Conservation (phyloP, 495 filamentous ascomycete species). For the Chaetomium cochliodes region DNA sequence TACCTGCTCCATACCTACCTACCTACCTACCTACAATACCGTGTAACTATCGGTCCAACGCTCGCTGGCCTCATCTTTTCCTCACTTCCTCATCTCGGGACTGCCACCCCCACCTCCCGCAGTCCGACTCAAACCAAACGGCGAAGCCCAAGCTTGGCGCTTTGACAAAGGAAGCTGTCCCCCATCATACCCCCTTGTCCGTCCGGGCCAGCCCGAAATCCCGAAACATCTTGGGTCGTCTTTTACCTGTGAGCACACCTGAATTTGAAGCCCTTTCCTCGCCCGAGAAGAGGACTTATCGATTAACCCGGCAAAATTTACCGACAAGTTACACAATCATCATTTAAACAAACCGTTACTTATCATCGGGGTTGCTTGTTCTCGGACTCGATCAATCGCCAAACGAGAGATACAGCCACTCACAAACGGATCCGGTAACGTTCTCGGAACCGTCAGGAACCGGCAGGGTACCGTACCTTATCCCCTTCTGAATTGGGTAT, state of each 20-base stretch:
- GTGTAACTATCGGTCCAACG: background rate
- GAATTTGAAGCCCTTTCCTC: background rate
- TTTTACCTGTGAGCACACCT: conserved; percentile 1
- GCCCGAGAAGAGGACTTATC: background rate
- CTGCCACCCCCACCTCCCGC: background rate
- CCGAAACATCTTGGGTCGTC: background rate
- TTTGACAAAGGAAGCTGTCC: background rate
- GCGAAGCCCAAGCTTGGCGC: background rate
- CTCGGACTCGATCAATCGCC: background rate
- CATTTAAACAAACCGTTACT: too few relatives aligned
- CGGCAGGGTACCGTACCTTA: conserved; percentile 2
- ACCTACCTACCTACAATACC: too few relatives aligned
- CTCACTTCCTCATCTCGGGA: background rate
- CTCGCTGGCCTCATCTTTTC: background rate
- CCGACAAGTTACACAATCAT: background rate
- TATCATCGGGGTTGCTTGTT: background rate
- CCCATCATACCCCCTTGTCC: conserved; percentile 7
- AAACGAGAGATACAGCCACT: background rate
- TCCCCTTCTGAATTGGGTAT: background rate
- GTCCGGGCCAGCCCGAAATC: conserved; percentile 20
- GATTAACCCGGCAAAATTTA: background rate
- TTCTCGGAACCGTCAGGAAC: background rate
- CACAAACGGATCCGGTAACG: background rate
- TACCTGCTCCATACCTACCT: background rate
- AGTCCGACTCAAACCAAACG: background rate